Evolutionary conservation across 768 basidiomycete genomes (phyloP), one percentile per base, ranked within the genome.

Genomic region (Mycena venus): DNA sequence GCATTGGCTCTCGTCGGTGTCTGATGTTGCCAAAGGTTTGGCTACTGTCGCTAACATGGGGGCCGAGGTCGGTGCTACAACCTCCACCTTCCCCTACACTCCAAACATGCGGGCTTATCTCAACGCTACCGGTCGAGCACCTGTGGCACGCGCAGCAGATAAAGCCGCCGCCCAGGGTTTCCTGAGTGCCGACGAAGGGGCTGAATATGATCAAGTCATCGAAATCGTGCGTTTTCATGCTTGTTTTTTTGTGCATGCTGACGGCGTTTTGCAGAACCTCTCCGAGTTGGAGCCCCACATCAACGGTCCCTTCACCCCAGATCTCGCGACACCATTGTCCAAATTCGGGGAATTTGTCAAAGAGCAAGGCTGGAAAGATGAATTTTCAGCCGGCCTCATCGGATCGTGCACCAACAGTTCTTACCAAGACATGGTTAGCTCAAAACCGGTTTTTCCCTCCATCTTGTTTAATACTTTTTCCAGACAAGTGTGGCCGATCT

Each of bases 371-470:
- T 99, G 97, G 96, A 96, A 96, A 82, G 95, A 97, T 79, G 94
- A 96, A 82, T 86, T 99, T 63, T 94, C 96, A 14, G 98, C 97
- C 27, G 91, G 89, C 61, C 88, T 99, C 31, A 99, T 99, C 79
- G 98, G 98, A 27, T 98, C 96, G n/a, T 99, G 98, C 83, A 99
- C 98, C 34, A 99, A 99, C 83, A 98, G 97, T 72, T 98, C 97
- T 7, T 99, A 99, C 81, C 96, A 98, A 82, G 96, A 97, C 80
- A 93, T 97, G 96, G 95, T 95, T 73, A 14, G 67, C 1, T 42
- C 9, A 6, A 6, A 23, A 21, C 14, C 2, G 27, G 29, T 23
- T 44, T 12, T 19, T 36, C 15, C 58, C 15, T 47, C 40, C 11
- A 23, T n/a, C 25, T 73, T 36, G 44, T 78, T n/a, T 74, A 73